Evolutionary conservation across 2,329 filamentous ascomycete genomes (phyloP), one percentile per base, ranked within the genome.

Genomic region (Sporothrix luriei): DNA sequence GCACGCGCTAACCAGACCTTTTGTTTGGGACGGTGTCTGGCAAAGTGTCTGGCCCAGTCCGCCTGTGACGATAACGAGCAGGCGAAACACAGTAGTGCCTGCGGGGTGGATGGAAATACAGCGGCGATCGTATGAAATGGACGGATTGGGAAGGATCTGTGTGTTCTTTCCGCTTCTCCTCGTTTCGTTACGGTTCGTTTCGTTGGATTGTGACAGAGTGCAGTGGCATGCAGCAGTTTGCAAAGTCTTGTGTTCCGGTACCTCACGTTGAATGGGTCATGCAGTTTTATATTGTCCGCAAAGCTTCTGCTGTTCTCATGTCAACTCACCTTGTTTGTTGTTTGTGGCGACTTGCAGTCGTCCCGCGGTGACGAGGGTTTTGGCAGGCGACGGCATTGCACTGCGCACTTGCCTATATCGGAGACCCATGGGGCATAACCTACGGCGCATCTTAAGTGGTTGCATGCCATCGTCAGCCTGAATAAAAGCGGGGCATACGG

Each of bases 401-500:
- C 33, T 54, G n/a, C 24, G 55, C 55, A 61, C 55, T 61, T 40
- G 55, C 57, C 38, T 40, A 51, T 62, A 61, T 21, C 66, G 61
- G 26, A 64, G 55, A 69, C 54, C 67, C 64, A 55, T 33, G 46
- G 66, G 43, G 10, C 48, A 62, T 68, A 65, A 6, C 24, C 29
- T 38, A 43, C 9, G 5, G 24, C n/a, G 57, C n/a, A 29, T 48
- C 49, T 55, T 64, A 69, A 69, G 68, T 64, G 68, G 68, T 69
- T 69, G 59, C 68, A 69, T 64, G 49, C 33, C 43, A 26, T 52
- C n/a, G 68, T 7, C 46, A 43, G 55, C n/a, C 24, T 26, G 51
- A 52, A 48, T 29, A n/a, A 65, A 64, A 69, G 68, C 52, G 68
- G 68, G 57, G 21, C 57, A 55, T 5, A 38, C 19, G 40, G 65